Conservation (phyloP, 2,329 filamentous ascomycete species). For the Hymenoscyphus albidus region DNA sequence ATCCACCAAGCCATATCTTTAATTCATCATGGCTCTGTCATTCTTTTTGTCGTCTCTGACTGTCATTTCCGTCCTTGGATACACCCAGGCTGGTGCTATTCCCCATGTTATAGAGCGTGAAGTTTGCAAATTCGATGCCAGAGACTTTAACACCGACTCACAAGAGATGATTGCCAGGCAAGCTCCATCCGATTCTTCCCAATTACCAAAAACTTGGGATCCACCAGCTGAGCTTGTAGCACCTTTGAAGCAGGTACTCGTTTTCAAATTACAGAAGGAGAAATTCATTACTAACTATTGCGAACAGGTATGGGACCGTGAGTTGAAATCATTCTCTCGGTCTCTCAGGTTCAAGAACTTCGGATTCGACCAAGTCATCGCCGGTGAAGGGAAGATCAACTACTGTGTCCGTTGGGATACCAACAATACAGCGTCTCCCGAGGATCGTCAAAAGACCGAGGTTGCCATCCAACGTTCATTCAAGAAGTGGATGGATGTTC, state of each 20-base stretch:
- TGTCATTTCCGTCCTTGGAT: not conserved
- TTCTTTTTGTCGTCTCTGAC: not conserved
- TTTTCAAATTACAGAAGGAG: no score
- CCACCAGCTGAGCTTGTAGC: not conserved
- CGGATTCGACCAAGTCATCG: conserved; percentile 2
- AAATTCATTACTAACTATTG: not conserved
- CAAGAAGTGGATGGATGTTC: conserved; percentile 41
- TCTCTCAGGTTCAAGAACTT: not conserved
- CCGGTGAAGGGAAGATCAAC: conserved; percentile 34
- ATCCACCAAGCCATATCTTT: not conserved
- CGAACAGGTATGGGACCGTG: not conserved
- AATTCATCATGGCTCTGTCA: not conserved
- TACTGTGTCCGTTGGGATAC: conserved; percentile 46
- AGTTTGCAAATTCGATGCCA: not conserved
- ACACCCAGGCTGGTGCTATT: not conserved
- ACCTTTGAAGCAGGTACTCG: not conserved
- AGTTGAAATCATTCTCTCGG: not conserved
- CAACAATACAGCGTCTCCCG: conserved; percentile 36
- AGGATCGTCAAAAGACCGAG: conserved; percentile 39
- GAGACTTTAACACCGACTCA: not conserved
- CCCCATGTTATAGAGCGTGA: not conserved
- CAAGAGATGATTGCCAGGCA: not conserved
- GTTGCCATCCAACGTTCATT: conserved; percentile 37
- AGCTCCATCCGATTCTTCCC: not conserved
- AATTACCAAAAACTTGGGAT: not conserved